phyloP scores from a whole-genome alignment of 305 asterid species.

The Solanum hybrid region DNA sequence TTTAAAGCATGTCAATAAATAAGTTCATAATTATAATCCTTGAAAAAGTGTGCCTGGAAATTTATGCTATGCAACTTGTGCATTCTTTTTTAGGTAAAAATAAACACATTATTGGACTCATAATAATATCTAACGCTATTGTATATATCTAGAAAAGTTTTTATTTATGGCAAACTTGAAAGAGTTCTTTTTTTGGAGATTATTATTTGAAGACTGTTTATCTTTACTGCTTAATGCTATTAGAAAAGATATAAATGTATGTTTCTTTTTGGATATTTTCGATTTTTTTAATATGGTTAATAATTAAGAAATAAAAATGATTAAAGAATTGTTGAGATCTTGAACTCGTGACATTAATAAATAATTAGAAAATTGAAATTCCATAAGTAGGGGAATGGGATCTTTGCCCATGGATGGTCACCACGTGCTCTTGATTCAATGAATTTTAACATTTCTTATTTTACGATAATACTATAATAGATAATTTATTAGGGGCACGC shows the following conservation, averaged over 20 bases:
- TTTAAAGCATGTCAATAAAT: not conserved
- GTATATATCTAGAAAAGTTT: not conserved
- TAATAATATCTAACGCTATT: not conserved
- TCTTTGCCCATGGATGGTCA: not conserved
- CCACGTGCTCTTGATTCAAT: not conserved
- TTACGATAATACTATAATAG: not conserved
- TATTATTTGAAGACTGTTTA: not conserved
- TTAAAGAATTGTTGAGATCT: not conserved
- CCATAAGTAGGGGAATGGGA: not conserved
- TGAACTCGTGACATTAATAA: not conserved
- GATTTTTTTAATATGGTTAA: no score
- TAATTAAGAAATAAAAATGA: not conserved
- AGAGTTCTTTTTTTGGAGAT: not conserved
- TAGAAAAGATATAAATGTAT: not conserved
- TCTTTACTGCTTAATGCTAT: not conserved
- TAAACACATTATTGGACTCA: not conserved
- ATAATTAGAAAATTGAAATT: not conserved
- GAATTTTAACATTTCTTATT: not conserved
- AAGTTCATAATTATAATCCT: not conserved
- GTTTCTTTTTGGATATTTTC: not conserved
- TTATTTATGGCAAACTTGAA: not conserved
- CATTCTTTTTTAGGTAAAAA: not conserved
- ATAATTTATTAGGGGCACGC: not conserved
- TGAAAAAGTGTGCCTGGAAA: not conserved
- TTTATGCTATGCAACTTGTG: not conserved